Percentiles rank a stretch among this genome's conserved stretches.
Evolutionary conservation across 306 rosid genomes (phyloP).

Genomic region (Glycyrrhiza uralensis): DNA sequence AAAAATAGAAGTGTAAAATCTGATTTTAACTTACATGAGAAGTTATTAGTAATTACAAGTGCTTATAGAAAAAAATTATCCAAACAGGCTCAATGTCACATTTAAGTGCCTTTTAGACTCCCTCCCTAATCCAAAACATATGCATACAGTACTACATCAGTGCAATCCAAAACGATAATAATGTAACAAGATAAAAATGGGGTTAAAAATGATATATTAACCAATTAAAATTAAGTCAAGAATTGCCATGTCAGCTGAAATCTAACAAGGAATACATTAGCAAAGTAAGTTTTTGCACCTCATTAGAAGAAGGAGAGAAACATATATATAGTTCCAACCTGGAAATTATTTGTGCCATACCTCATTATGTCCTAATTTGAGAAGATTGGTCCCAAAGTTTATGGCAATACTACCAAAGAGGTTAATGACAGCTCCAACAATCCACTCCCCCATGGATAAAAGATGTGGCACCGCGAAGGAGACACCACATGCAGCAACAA

Average conservation of each 20-base stretch:
- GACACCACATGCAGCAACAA: constrained; percentile 51
- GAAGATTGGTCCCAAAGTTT: constrained; percentile 95
- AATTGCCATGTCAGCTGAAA: background rate
- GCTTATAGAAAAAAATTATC: too few relatives aligned
- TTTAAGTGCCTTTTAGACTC: background rate
- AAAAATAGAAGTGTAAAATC: too few relatives aligned
- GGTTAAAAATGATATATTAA: background rate
- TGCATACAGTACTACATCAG: background rate
- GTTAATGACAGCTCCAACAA: constrained; percentile 94
- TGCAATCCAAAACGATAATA: background rate
- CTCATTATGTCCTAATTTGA: constrained; percentile 96
- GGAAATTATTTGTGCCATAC: constrained; percentile 23
- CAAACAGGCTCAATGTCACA: too few relatives aligned
- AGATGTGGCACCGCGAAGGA: constrained; percentile 32
- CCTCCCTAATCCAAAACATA: constrained; percentile 6
- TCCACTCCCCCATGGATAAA: constrained; percentile 94
- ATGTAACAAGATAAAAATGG: background rate
- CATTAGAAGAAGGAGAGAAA: background rate
- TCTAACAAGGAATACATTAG: background rate
- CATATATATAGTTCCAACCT: background rate
- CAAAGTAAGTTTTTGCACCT: background rate
- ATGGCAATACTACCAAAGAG: constrained; percentile 95
- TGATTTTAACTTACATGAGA: too few relatives aligned
- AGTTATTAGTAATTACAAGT: too few relatives aligned
- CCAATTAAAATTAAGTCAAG: background rate